Conservation (phyloP, 257 asterid genomes). For the Gentiana straminea region DNA sequence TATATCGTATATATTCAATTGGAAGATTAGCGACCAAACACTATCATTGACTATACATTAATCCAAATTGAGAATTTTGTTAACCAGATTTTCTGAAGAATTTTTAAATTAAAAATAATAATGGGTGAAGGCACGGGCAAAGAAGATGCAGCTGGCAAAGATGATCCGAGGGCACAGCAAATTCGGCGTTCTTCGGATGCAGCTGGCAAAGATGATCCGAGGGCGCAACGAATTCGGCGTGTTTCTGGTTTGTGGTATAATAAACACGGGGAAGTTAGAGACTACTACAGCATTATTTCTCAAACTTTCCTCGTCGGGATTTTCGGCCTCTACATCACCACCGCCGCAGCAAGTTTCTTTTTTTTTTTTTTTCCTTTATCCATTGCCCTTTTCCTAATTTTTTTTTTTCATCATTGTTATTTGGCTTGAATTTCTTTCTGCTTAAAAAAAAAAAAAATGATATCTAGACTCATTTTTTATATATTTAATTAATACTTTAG, state of each 20-base stretch:
- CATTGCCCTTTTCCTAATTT: too few relatives aligned
- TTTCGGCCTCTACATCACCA: constrained; percentile 73
- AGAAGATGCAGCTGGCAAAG: constrained; percentile 25
- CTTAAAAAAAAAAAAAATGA: too few relatives aligned
- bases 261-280: constrained; percentile 16
- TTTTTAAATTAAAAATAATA: neutral
- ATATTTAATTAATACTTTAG: too few relatives aligned
- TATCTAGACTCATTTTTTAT: too few relatives aligned
- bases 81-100: neutral
- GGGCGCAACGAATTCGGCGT: constrained; percentile 22
- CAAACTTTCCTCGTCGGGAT: constrained; percentile 56
- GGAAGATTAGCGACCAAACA: neutral
- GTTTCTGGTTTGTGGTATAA: neutral
- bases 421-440: too few relatives aligned
- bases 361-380: too few relatives aligned
- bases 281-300: constrained; percentile 42
- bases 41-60: neutral
- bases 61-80: too few relatives aligned
- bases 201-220: constrained; percentile 20
- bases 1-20: neutral
- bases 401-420: too few relatives aligned
- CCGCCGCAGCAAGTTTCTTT: constrained; percentile 45
- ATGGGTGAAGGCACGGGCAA: constrained; percentile 26
- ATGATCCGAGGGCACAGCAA: constrained; percentile 30
- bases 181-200: constrained; percentile 2